Evolutionary conservation across 345 rosid genomes (phyloP), one percentile per base, ranked within the genome.

Genomic region (thale cress (Arabidopsis thaliana)): DNA sequence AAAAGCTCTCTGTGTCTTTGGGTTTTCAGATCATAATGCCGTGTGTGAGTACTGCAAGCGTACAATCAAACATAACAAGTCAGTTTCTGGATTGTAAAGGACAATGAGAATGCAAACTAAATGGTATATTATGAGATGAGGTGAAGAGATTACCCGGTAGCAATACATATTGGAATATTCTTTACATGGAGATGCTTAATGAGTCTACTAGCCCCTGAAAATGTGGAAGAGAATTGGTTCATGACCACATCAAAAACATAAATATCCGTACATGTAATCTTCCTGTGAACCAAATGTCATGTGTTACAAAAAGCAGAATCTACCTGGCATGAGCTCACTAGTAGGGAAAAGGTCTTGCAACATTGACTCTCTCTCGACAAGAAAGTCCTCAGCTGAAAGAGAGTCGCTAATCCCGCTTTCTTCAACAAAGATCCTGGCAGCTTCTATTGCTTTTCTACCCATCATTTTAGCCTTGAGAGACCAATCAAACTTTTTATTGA

Each of bases 381-480:
- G 88, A 53, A 94, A 91, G 38, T 90, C 91, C 79, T 94, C 97
- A 63, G 97, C 88, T 3, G 92, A 87, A 71, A 91, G 97, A 44
- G 89, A 82, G 37, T 87, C 97, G 38, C 92, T 91, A 40, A 94
- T 85, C 24, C 91, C 92, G 12, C 85, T 82, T 81, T 92, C 99
- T 63, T 91, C 87, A 59, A 92, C 97, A 71, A 94, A 91, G 34
- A 92, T 83, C 61, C 82, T 80, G 45, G 96, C 97, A 63, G 97
- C 85, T 80, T 94, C 97, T 14, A 90, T 85, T 9, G 96, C 97
- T 78, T 95, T 95, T 85, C 48, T 92, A 4, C 97, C 97, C 97
- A 95, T 92, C 99, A 95, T 87, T 81, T 88, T 95, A 59, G 96
- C 92, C 86, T 95, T 95, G 24, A 95, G 97, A 75, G 89, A 84